Base-by-base conservation (phyloP, 129 eudicot genomes). In the Arctium minus region DNA sequence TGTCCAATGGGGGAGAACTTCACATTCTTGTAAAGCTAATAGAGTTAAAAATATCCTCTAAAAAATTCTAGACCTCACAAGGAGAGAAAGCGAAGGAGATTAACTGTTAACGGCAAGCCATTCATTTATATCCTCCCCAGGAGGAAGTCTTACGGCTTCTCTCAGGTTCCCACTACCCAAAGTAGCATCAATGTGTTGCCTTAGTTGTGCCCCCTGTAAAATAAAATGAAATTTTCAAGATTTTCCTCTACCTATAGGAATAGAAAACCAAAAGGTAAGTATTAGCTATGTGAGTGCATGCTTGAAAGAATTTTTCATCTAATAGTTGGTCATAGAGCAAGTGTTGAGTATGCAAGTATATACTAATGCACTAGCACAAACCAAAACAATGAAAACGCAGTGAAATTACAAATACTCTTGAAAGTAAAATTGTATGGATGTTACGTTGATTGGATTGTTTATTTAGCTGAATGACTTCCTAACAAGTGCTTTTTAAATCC, bases 71-170 rank as follows among this genome's bases (percentile, higher is more conserved):
- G 27, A 68, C 46, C n/a, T 29, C 17, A 82, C 36, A 62, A 40
- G 71, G 37, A 83, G 64, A 76, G 72, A 56, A 85, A 77, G 82
- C 62, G 70, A 85, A 86, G 38, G 62, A 30, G 8, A 79, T 56
- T 89, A 69, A 94, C 98, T 94, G 88, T 94, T 94, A 84, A 94
- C 98, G 17, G 98, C 98, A 79, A 94, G 98, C 98, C 98, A 94
- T 86, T 94, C 98, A 79, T 94, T 94, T 42, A 94, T 87, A 86
- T 94, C 97, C 83, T 94, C 98, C 53, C 98, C 98, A 29, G 98
- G 98, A 68, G 98, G 98, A 80, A 94, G 91, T 72, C 96, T 89
- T 71, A 94, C 98, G 32, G 98, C 98, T 89, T 94, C 98, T 86
- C 97, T 90, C 84, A 94, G 83, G 82, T 94, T 94, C 79, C 98